Evolutionary conservation across 2,329 filamentous ascomycete genomes (phyloP).

Genomic region (Phialocephala subalpina): DNA sequence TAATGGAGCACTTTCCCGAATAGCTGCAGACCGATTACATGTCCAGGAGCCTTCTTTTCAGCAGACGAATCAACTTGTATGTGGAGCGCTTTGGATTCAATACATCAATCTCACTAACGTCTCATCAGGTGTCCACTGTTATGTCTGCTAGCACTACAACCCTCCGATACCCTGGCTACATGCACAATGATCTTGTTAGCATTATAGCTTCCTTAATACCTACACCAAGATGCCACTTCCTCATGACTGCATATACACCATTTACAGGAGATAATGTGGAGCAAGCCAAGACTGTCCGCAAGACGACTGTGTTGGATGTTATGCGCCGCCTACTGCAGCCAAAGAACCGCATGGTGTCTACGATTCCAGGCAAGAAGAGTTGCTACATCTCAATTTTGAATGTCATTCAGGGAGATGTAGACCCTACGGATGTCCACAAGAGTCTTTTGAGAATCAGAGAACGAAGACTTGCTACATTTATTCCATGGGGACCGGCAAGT

Average conservation of each 20-base stretch:
- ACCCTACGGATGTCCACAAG: slow-evolving; percentile 98
- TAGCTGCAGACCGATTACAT: slow-evolving; percentile 92
- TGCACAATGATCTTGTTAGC: slow-evolving; percentile 99
- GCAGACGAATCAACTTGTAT: slow-evolving; percentile 93
- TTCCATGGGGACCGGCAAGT: slow-evolving; percentile 96
- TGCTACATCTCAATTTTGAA: slow-evolving; percentile 99
- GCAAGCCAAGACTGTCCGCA: slow-evolving; percentile 95
- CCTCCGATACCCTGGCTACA: slow-evolving; percentile 95
- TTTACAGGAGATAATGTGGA: slow-evolving; percentile 97
- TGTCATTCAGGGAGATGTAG: slow-evolving; percentile 98
- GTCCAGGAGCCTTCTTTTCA: slow-evolving; percentile 96
- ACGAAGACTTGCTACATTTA: slow-evolving; percentile 92
- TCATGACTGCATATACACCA: slow-evolving; percentile 98
- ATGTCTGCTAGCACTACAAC: slow-evolving; percentile 99
- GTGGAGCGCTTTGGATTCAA: slow-evolving; percentile 25
- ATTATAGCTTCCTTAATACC: slow-evolving; percentile 96
- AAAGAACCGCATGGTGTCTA: slow-evolving; percentile 99
- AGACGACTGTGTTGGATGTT: slow-evolving; percentile 96
- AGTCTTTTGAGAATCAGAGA: slow-evolving; percentile 95
- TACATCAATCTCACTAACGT: slow-evolving; percentile 14
- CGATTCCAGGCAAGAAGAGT: slow-evolving; percentile 92
- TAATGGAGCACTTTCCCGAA: slow-evolving; percentile 91
- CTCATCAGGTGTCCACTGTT: slow-evolving; percentile 83
- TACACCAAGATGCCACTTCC: slow-evolving; percentile 95
- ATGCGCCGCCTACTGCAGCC: slow-evolving; percentile 96